These are phyloP conservation scores for Mycena vulgaris DNA, from an alignment of 768 basidiomycete species.

Conservation along the genomic window DNA sequence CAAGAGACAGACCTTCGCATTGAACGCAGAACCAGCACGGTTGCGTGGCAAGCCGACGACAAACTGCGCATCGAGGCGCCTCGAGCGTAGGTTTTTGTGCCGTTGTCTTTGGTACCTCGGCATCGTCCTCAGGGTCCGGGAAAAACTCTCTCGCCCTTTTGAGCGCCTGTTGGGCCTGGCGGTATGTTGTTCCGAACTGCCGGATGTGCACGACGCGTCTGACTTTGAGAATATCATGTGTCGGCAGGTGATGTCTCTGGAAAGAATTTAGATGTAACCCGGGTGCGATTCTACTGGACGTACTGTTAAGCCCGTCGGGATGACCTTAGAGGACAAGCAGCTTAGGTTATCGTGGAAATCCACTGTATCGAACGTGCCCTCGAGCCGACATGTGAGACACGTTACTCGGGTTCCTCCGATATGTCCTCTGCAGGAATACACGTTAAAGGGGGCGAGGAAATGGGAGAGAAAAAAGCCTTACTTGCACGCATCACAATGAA, in stretches of 20 bases:
- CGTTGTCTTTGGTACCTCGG: not conserved
- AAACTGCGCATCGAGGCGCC: slow-evolving; percentile 40
- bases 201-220: slow-evolving; percentile 38
- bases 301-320: slow-evolving; percentile 33
- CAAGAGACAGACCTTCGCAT: slow-evolving; percentile 41
- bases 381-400: slow-evolving; percentile 48
- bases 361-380: slow-evolving; percentile 40
- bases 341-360: slow-evolving; percentile 47
- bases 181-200: slow-evolving; percentile 39
- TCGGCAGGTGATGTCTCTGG: slow-evolving; percentile 43
- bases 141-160: slow-evolving; percentile 35
- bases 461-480: too few relatives aligned
- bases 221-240: slow-evolving; percentile 49
- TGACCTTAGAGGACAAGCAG: slow-evolving; percentile 41
- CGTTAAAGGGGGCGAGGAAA: too few relatives aligned
- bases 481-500: slow-evolving; percentile 36
- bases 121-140: slow-evolving; percentile 13
- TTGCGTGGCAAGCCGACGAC: slow-evolving; percentile 35
- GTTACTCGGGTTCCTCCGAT: slow-evolving; percentile 49
- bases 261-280: not conserved
- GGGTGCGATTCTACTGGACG: not conserved
- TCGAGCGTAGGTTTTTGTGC: not conserved
- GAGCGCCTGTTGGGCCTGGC: slow-evolving; percentile 41
- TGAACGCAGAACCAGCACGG: slow-evolving; percentile 52
- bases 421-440: slow-evolving; percentile 39